These are phyloP conservation scores for Musa beccarii DNA, from an alignment of 176 grass and related monocot species.

Conservation along the genomic window DNA sequence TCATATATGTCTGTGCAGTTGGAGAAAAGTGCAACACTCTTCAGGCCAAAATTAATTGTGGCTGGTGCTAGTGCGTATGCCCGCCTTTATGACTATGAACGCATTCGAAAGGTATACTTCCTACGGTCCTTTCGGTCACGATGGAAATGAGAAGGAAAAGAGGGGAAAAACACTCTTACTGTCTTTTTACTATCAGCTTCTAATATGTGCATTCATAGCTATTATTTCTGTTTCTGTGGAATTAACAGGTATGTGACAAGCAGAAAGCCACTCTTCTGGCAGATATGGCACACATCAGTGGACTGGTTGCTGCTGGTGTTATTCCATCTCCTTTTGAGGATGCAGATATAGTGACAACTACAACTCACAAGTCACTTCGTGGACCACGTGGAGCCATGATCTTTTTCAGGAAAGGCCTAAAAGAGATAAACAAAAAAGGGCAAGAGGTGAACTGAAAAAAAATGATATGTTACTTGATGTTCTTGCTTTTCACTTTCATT, in stretches of 20 bases:
- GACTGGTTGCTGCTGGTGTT: conserved; percentile 82
- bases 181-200: neutral
- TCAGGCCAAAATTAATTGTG: conserved; percentile 94
- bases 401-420: conserved; percentile 89
- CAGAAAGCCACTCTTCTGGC: conserved; percentile 90
- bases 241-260: conserved; percentile 78
- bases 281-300: conserved; percentile 99
- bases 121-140: neutral
- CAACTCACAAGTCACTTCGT: conserved; percentile 96
- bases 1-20: conserved; percentile 34
- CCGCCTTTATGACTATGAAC: conserved; percentile 76
- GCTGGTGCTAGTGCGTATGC: conserved; percentile 98
- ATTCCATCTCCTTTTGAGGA: conserved; percentile 92
- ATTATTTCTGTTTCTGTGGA: neutral
- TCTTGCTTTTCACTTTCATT: neutral
- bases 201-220: neutral
- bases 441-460: conserved; percentile 44
- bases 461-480: neutral
- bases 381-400: conserved; percentile 99
- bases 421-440: conserved; percentile 95
- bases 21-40: conserved; percentile 86
- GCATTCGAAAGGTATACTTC: conserved; percentile 65
- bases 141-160: neutral
- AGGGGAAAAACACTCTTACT: neutral
- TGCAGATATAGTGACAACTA: conserved; percentile 94